These are phyloP conservation scores for Aspergillus phoenicis DNA, from an alignment of 2,329 filamentous ascomycete genomes.

Conservation along the genomic window DNA sequence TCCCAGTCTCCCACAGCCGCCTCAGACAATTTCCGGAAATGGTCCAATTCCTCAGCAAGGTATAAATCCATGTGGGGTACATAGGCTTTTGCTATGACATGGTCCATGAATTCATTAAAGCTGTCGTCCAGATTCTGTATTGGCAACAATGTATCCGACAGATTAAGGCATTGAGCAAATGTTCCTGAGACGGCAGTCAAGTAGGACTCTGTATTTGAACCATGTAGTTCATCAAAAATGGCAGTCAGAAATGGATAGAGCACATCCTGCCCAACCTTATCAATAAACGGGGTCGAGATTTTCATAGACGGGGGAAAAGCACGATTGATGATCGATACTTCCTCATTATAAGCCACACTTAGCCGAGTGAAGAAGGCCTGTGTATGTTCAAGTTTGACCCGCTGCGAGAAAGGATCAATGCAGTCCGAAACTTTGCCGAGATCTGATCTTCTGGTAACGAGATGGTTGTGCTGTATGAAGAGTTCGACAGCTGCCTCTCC, in stretches of 20 bases:
- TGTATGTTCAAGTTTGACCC: conserved; percentile 76
- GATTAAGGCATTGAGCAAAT: conserved; percentile 81
- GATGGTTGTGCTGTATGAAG: conserved; percentile 84
- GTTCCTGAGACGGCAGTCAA: conserved; percentile 83
- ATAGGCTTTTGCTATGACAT: conserved; percentile 72
- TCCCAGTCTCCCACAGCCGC: conserved; percentile 83
- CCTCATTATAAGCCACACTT: conserved; percentile 76
- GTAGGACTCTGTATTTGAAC: conserved; percentile 73
- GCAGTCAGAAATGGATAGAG: conserved; percentile 83
- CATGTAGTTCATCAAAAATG: conserved; percentile 84
- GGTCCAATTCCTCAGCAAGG: conserved; percentile 84
- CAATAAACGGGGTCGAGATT: conserved; percentile 76
- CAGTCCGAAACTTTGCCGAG: conserved; percentile 79
- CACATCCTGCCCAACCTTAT: conserved; percentile 78
- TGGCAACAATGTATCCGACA: conserved; percentile 70
- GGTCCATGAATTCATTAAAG: conserved; percentile 66
- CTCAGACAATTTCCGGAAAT: conserved; percentile 76
- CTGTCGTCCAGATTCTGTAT: conserved; percentile 62
- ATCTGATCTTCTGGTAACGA: conserved; percentile 73
- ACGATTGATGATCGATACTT: conserved; percentile 74
- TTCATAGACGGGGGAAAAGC: conserved; percentile 74
- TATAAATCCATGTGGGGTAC: conserved; percentile 95
- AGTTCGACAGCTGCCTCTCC: conserved; percentile 76
- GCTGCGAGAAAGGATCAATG: conserved; percentile 68
- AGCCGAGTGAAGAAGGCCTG: conserved; percentile 78